Base-by-base conservation (phyloP, 148 eudicot genomes). In the Cornus florida region DNA sequence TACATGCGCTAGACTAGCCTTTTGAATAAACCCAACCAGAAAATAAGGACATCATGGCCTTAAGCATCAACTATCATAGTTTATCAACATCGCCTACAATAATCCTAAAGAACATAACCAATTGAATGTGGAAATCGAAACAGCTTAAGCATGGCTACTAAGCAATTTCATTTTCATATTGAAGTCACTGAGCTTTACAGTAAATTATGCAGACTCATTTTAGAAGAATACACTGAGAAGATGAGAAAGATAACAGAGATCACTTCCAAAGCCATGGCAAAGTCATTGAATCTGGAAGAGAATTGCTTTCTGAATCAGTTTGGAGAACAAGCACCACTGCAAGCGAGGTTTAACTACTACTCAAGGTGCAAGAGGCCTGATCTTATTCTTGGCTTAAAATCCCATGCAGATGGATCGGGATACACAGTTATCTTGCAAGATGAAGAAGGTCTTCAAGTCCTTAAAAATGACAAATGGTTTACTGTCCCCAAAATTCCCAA, bases 351-450 rank as follows among this genome's bases (percentile, higher is more conserved):
- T 64, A 89, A 85, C 86, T 82, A 83, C 82, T 89, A 89, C 70
- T 76, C 89, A 1, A 77, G 79, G n/a, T 85, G 88, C 64, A 83
- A 69, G 71, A 77, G 80, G 73, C 88, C 92, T n/a, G 89, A 89
- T 76, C 83, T 70, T 10, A 83, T 89, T 78, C 87, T 89, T 6
- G 92, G 92, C 10, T 56, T 89, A 12, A 87, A 84, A 69, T 73
- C 92, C 8, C 92, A 89, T 74, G 81, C 90, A 6, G 92, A 89
- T 68, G 87, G 83, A 59, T 82, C 86, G 28, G 87, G 86, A 3
- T 82, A 77, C 78, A 89, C 90, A 48, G 10, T 80, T 10, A 39
- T 89, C 7, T 16, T 85, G 71, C 88, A 86, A 78, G 90, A 89
- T 62, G 80, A 82, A 59, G 78, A 75, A 10, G 90, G 86, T 10